Evolutionary conservation across 208 protist genomes (phyloP), one percentile per base, ranked within the genome.

Genomic region (Trypanosoma mega): DNA sequence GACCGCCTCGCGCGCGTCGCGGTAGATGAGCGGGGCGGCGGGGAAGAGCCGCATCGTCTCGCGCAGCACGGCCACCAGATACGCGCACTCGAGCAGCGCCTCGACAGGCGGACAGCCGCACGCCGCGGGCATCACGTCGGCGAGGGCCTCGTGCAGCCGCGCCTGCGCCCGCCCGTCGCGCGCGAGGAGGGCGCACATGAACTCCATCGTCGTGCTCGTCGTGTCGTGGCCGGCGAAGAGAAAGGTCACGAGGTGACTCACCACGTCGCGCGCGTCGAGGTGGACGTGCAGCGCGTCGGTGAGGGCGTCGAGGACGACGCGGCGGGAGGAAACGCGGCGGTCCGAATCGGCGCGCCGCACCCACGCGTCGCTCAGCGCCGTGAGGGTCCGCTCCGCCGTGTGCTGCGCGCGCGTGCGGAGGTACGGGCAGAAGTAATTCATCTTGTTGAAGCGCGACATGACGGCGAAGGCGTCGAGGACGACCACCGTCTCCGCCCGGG

Each of bases 211-310:
- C 63, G 76, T 68, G 61, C 61, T 75, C 2, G 72, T 79, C 16
- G 79, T 82, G 53, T 86, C 75, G 58, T 82, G 76, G 2, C 79
- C 79, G 37, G 75, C 79, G 43, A 86, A 86, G 21, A 86, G 57
- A 33, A 86, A 81, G 20, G 68, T 82, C 39, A 76, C 56, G 39
- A 86, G 43, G 60, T 86, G 79, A 55, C 76, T 67, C 21, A 86
- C 26, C 23, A 86, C 72, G 50, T 86, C 72, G 27, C 59, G 44
- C 31, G 61, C 72, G 27, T 34, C 69, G 52, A 85, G 74, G 16
- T 78, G 50, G 2, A 48, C 59, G 60, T 78, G 63, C 0, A 78
- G 60, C 24, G 76, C 55, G 36, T 75, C 71, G 18, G 81, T 78
- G n/a, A 85, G 47, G 1, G 68, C 74, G 36, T 80, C 61, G 59